Percentiles rank a stretch among this genome's conserved stretches.
Evolutionary conservation across 163 green algal species (phyloP).

Genomic region (Chlamydomonas reinhardtii): DNA sequence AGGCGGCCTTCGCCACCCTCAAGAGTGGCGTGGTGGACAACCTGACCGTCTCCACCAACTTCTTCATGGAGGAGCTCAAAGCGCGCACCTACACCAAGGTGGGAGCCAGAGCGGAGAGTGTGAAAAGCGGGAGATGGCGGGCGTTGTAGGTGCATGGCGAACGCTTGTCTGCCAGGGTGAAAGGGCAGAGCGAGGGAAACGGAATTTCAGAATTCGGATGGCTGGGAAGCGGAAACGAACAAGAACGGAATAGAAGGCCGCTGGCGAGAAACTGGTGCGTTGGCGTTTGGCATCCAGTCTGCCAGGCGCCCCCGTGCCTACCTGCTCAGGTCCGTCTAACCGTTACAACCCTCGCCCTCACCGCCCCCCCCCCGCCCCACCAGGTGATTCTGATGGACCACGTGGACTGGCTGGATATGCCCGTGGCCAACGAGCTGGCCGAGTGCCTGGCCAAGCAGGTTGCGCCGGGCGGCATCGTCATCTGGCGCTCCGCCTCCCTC

Average conservation of each 20-base stretch:
- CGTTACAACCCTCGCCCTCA: too few relatives aligned
- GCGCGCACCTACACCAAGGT: constrained; percentile 95
- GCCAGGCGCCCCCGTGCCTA: too few relatives aligned
- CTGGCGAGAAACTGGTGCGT: too few relatives aligned
- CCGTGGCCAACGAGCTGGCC: constrained; percentile 70
- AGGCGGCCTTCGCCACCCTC: constrained; percentile 78
- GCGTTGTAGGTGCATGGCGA: too few relatives aligned
- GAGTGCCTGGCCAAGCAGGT: constrained; percentile 74
- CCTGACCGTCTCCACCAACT: constrained; percentile 86
- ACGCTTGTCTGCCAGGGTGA: too few relatives aligned
- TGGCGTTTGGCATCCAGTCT: too few relatives aligned
- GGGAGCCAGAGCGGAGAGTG: not conserved
- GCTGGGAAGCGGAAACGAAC: too few relatives aligned
- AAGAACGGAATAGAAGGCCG: too few relatives aligned
- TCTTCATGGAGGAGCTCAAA: constrained; percentile 92
- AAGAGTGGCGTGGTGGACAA: constrained; percentile 78
- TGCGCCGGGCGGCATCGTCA: constrained; percentile 90
- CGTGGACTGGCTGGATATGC: constrained; percentile 93
- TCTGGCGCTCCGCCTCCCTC: constrained; percentile 94
- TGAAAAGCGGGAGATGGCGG: not conserved
- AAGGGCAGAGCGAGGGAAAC: too few relatives aligned
- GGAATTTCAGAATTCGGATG: too few relatives aligned
- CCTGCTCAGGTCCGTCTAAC: too few relatives aligned
- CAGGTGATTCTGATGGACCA: constrained; percentile 99
- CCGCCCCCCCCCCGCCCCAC: too few relatives aligned